phyloP scores from a whole-genome alignment of 2,329 filamentous ascomycete species.

The Aspergillus intermedius region DNA sequence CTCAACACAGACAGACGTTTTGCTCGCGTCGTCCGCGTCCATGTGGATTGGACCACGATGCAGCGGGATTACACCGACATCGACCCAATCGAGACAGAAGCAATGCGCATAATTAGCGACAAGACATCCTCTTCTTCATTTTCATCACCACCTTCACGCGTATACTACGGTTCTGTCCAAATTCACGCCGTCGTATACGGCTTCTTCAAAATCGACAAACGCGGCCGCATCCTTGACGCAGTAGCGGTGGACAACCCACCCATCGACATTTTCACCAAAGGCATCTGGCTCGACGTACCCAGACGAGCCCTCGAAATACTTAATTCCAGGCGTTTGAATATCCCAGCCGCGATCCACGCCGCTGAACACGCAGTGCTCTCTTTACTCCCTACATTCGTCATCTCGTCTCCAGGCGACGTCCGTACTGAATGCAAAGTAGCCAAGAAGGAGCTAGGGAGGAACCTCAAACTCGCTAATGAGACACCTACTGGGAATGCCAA shows the following conservation, averaged over 20 bases:
- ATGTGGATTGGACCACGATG: slow-evolving; percentile 89
- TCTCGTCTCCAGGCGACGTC: slow-evolving; percentile 84
- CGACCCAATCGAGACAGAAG: slow-evolving; percentile 86
- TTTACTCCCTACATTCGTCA: slow-evolving; percentile 83
- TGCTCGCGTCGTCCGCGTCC: slow-evolving; percentile 80
- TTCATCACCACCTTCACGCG: slow-evolving; percentile 53
- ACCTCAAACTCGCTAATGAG: slow-evolving; percentile 26
- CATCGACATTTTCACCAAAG: slow-evolving; percentile 75
- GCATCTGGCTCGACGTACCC: slow-evolving; percentile 93
- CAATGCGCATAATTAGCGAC: slow-evolving; percentile 63
- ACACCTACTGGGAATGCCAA: not conserved
- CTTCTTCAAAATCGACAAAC: slow-evolving; percentile 93
- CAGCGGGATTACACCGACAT: slow-evolving; percentile 93
- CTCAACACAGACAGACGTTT: slow-evolving; percentile 74
- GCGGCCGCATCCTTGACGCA: slow-evolving; percentile 78
- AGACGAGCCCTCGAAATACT: slow-evolving; percentile 72
- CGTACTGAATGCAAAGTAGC: slow-evolving; percentile 89
- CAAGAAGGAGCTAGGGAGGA: slow-evolving; percentile 75
- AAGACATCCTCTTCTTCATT: slow-evolving; percentile 7
- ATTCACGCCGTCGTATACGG: slow-evolving; percentile 88
- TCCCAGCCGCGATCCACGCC: slow-evolving; percentile 86
- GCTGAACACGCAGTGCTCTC: slow-evolving; percentile 86
- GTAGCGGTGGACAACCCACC: slow-evolving; percentile 91
- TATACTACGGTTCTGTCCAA: slow-evolving; percentile 79
- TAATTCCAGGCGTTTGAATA: slow-evolving; percentile 63